A percentile compares a stretch with the other conserved stretches of the same genome.
Evolutionary conservation across 306 rosid species (phyloP).

Genomic region (Elaeagnus macrophylla): DNA sequence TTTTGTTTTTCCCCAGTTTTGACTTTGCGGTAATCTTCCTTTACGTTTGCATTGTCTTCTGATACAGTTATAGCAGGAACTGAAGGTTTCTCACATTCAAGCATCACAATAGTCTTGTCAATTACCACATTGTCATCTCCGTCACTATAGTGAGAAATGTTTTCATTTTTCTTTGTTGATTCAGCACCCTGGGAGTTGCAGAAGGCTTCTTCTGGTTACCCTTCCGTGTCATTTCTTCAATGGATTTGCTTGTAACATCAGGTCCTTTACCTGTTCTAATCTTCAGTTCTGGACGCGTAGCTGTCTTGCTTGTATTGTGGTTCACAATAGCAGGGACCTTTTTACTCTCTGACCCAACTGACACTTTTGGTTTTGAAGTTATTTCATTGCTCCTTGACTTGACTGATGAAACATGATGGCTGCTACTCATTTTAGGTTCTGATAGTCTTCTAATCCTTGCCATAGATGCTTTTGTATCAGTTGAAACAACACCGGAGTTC

Average conservation of each 20-base stretch:
- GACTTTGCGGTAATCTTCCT: slow-evolving; percentile 18
- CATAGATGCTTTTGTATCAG: slow-evolving; percentile 66
- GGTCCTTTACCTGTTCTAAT: slow-evolving; percentile 61
- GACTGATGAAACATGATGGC: slow-evolving; percentile 41
- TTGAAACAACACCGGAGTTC: slow-evolving; percentile 30
- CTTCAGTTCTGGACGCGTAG: slow-evolving; percentile 89
- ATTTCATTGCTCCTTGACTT: slow-evolving; percentile 34
- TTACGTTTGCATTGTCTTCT: slow-evolving; percentile 25
- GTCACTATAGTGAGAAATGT: slow-evolving; percentile 33
- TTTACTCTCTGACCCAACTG: slow-evolving; percentile 56
- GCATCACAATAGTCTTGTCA: slow-evolving; percentile 83
- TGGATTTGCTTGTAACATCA: slow-evolving; percentile 34
- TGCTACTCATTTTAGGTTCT: slow-evolving; percentile 63
- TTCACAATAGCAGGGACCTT: slow-evolving; percentile 73
- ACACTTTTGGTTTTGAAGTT: slow-evolving; percentile 39
- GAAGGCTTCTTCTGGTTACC: slow-evolving; percentile 34
- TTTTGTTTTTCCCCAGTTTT: slow-evolving; percentile 33
- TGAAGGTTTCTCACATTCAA: slow-evolving; percentile 50
- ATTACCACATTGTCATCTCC: slow-evolving; percentile 59
- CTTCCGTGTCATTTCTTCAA: slow-evolving; percentile 41
- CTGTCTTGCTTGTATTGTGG: slow-evolving; percentile 74
- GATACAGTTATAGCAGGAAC: slow-evolving; percentile 23
- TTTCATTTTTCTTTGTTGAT: slow-evolving; percentile 32
- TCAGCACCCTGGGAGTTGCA: slow-evolving; percentile 32
- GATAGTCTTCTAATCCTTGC: slow-evolving; percentile 80